Evolutionary conservation across 139 green algal genomes (phyloP).

Genomic region (Chlamydomonas incerta): DNA sequence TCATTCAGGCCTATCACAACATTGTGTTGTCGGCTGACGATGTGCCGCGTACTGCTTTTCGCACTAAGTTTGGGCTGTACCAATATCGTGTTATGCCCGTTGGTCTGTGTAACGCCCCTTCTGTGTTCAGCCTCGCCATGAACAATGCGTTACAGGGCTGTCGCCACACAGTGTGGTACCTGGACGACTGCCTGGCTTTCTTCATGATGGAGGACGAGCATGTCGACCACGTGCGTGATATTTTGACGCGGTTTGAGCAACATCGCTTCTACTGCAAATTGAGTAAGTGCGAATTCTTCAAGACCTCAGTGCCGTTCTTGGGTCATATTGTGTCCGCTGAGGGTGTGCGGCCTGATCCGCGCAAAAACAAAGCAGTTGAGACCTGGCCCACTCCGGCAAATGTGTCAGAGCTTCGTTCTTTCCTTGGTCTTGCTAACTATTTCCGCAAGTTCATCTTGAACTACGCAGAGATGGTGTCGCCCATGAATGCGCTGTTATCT

Average conservation of each 20-base stretch:
- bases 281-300: slow-evolving; percentile 62
- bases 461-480: slow-evolving; percentile 51
- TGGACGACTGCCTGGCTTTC: slow-evolving; percentile 78
- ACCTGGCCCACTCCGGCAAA: slow-evolving; percentile 41
- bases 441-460: slow-evolving; percentile 62
- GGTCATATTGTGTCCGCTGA: slow-evolving; percentile 55
- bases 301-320: slow-evolving; percentile 53
- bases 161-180: slow-evolving; percentile 61
- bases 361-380: slow-evolving; percentile 57
- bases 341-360: slow-evolving; percentile 49
- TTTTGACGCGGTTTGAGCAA: neutral
- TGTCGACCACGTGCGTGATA: neutral
- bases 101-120: slow-evolving; percentile 66
- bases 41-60: slow-evolving; percentile 50
- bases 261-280: slow-evolving; percentile 51
- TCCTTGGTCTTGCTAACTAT: slow-evolving; percentile 68
- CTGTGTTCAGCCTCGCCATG: slow-evolving; percentile 60
- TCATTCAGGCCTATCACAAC: slow-evolving; percentile 57
- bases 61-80: slow-evolving; percentile 58
- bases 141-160: slow-evolving; percentile 46
- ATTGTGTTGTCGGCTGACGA: slow-evolving; percentile 38
- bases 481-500: slow-evolving; percentile 37
- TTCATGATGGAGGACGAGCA: slow-evolving; percentile 57
- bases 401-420: slow-evolving; percentile 48
- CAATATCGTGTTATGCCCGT: slow-evolving; percentile 61